Evolutionary conservation across 768 basidiomycete species (phyloP).

Genomic region (Leccinum fibrillosum): DNA sequence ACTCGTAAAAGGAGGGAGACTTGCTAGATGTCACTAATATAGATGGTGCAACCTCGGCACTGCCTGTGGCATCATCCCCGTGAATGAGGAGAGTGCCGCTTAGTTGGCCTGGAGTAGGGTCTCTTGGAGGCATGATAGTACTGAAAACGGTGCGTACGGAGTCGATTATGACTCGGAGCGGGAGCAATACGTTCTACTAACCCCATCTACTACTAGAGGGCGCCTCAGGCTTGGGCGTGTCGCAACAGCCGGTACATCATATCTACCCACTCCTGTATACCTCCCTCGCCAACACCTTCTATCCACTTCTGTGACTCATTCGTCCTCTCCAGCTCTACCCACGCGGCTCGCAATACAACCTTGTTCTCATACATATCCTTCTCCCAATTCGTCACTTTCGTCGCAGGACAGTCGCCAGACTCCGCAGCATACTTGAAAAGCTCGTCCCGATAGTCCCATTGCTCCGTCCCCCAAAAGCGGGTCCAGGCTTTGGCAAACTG

Average conservation of each 20-base stretch:
- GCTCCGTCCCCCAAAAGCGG: slow-evolving; percentile 46
- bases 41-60: slow-evolving; percentile 57
- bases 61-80: slow-evolving; percentile 37
- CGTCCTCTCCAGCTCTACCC: slow-evolving; percentile 53
- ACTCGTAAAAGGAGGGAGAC: slow-evolving; percentile 10
- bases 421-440: slow-evolving; percentile 48
- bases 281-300: slow-evolving; percentile 56
- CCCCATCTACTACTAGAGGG: too few species aligned
- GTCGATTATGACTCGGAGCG: not conserved
- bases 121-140: slow-evolving; percentile 23
- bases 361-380: slow-evolving; percentile 51
- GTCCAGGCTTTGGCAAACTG: slow-evolving; percentile 57
- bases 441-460: slow-evolving; percentile 66
- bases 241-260: slow-evolving; percentile 37
- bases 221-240: slow-evolving; percentile 1
- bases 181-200: too few species aligned
- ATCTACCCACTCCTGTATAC: slow-evolving; percentile 59
- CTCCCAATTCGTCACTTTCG: slow-evolving; percentile 53
- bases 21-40: slow-evolving; percentile 77
- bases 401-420: slow-evolving; percentile 25
- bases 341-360: slow-evolving; percentile 46
- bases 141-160: not conserved
- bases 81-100: slow-evolving; percentile 46
- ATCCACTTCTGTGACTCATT: slow-evolving; percentile 65
- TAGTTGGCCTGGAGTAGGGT: slow-evolving; percentile 20